Conservation (phyloP, 225 moss, liverwort and hornwort genomes). For the Marchantia polymorpha region DNA sequence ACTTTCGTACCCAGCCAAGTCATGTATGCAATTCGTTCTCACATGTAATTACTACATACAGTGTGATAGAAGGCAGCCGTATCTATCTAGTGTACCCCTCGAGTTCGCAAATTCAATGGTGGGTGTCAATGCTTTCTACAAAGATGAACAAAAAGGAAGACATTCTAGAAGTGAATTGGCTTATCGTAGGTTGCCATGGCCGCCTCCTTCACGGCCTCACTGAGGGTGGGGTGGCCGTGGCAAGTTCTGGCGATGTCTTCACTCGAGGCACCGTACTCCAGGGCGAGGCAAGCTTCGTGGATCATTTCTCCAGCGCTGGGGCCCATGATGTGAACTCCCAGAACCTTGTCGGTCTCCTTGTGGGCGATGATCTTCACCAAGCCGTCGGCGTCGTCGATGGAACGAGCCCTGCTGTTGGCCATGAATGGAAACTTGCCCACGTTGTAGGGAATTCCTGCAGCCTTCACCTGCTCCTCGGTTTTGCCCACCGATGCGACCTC, state of each 20-base stretch:
- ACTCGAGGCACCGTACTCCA: conserved; percentile 97
- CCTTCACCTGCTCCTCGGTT: conserved; percentile 97
- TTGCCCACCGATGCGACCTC: conserved; percentile 95
- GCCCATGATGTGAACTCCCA: conserved; percentile 97
- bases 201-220: conserved; percentile 96
- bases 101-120: conserved; percentile 8
- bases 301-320: conserved; percentile 93
- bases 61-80: conserved; percentile 1
- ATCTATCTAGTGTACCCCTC: conserved; percentile 11
- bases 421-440: conserved; percentile 91
- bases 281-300: conserved; percentile 83
- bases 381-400: conserved; percentile 91
- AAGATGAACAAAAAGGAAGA: conserved; percentile 1
- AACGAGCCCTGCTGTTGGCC: conserved; percentile 94
- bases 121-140: conserved; percentile 24
- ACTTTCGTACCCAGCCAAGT: not conserved
- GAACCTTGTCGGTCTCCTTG: conserved; percentile 80
- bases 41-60: not conserved
- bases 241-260: conserved; percentile 98
- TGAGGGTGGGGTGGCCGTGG: conserved; percentile 89
- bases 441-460: conserved; percentile 67
- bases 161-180: conserved; percentile 75
- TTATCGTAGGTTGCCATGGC: conserved; percentile 99
- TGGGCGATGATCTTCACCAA: conserved; percentile 97
- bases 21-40: conserved; percentile 4